Base-by-base conservation (phyloP, 2,329 filamentous ascomycete species). In the Scedosporium minutisporum region DNA sequence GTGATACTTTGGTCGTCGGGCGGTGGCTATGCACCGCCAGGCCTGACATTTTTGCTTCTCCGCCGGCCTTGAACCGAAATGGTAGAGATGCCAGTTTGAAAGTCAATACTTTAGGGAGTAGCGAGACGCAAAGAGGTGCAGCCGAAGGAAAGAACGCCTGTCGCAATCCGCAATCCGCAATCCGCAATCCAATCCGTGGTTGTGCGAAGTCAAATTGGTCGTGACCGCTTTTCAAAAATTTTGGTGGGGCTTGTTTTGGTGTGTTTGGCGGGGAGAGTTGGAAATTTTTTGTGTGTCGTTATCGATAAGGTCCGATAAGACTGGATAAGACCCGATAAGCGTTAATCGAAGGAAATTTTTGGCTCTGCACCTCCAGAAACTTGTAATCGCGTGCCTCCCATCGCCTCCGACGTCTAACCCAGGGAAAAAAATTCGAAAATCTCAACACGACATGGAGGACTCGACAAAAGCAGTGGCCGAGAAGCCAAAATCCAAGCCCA, bases 21-120 rank as follows among this genome's bases (percentile, higher is more conserved):
- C 93, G 85, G 76, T 99, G 95, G 72, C 93, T 93, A 76, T 97
- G 91, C 79, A 81, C 74, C 71, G 84, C 82, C 65, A 86, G 83
- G 71, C 90, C 55, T 10, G 63, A 61, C 90, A 95, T 95, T 70
- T 83, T 89, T 76, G 81, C 82, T 74, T 81, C 80, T 75, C 85
- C 80, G 72, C 89, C 88, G 74, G 88, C 90, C 81, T 96, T 96
- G 78, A 96, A 96, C 77, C 93, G 83, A 72, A 88, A 96, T 3
- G 93, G 91, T 76, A 92, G 76, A 62, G 87, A 88, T 77, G 82
- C 85, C 85, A 88, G 77, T 65, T 78, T 87, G 80, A 33, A 23
- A 23, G 51, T 29, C 9, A 3, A 55, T 25, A 4, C 16, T 14
- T 5, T 14, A 18, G n/a, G 18, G 1, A 48, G 44, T 18, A 48